Conservation (phyloP, 179 eudicot genomes). For the Carnegiea gigantea region DNA sequence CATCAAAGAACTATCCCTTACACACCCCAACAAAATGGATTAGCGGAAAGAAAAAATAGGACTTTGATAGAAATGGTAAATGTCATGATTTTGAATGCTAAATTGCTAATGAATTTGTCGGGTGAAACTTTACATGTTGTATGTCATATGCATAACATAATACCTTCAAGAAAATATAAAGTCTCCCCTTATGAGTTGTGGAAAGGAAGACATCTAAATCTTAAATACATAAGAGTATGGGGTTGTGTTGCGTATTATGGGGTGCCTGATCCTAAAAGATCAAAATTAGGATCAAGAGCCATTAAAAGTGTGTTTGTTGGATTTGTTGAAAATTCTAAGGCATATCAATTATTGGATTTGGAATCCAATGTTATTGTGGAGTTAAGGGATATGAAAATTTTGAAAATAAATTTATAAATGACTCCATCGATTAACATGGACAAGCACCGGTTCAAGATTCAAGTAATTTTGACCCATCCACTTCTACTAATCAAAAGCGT, state of each 20-base stretch:
- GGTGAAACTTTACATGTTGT: not conserved
- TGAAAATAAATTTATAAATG: not conserved
- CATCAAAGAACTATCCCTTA: not conserved
- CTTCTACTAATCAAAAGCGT: not conserved
- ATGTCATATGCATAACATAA: not conserved
- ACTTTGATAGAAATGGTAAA: not conserved
- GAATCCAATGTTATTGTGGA: not conserved
- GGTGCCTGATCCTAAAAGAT: not conserved
- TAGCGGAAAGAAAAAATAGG: not conserved
- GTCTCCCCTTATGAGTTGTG: not conserved
- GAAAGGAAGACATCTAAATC: not conserved
- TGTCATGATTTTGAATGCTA: not conserved
- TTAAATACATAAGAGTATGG: not conserved
- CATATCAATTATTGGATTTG: not conserved
- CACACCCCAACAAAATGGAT: not conserved
- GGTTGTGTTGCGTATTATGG: not conserved
- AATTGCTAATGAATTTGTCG: not conserved
- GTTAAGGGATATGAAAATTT: not conserved
- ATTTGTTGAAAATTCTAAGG: not conserved
- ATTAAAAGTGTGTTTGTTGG: not conserved
- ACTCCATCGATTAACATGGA: not conserved
- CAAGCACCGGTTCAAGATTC: not conserved
- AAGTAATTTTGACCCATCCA: not conserved
- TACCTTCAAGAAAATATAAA: not conserved
- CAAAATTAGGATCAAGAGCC: not conserved